Evolutionary conservation across 2,329 filamentous ascomycete genomes (phyloP).

Genomic region (Gremmenia infestans): DNA sequence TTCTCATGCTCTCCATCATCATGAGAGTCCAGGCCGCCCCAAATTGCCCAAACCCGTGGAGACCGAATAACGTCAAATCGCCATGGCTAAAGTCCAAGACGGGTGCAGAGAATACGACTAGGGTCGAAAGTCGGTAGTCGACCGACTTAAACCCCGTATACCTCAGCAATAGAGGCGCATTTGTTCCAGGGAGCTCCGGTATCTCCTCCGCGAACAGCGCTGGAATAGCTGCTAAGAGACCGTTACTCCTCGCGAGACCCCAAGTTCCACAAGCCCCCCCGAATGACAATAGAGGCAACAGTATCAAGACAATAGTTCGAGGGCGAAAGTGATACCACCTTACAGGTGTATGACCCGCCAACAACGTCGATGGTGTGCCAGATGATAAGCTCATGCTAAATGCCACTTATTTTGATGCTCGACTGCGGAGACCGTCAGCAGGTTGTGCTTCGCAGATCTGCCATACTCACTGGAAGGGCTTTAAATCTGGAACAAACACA

Average conservation of each 20-base stretch:
- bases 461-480: neutral
- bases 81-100: constrained; percentile 12
- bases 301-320: constrained; percentile 14
- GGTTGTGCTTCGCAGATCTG: neutral
- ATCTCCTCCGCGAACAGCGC: constrained; percentile 7
- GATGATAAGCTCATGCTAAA: neutral
- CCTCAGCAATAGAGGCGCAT: constrained; percentile 12
- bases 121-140: constrained; percentile 18
- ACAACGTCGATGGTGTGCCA: neutral
- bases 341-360: neutral
- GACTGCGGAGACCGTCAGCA: neutral
- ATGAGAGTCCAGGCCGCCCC: constrained; percentile 30
- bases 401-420: neutral
- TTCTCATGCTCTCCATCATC: constrained; percentile 40
- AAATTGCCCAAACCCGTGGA: constrained; percentile 26
- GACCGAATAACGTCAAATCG: constrained; percentile 17
- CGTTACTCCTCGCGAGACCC: constrained; percentile 17
- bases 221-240: constrained; percentile 15
- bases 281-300: constrained; percentile 20
- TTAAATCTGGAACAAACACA: neutral
- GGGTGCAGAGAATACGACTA: constrained; percentile 27
- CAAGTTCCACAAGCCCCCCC: constrained; percentile 15
- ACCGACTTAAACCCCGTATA: constrained; percentile 22
- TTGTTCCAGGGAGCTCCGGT: constrained; percentile 16
- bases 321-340: constrained; percentile 12